phyloP scores from a whole-genome alignment of 2,329 filamentous ascomycete genomes.

The Emmonsia crescens region DNA sequence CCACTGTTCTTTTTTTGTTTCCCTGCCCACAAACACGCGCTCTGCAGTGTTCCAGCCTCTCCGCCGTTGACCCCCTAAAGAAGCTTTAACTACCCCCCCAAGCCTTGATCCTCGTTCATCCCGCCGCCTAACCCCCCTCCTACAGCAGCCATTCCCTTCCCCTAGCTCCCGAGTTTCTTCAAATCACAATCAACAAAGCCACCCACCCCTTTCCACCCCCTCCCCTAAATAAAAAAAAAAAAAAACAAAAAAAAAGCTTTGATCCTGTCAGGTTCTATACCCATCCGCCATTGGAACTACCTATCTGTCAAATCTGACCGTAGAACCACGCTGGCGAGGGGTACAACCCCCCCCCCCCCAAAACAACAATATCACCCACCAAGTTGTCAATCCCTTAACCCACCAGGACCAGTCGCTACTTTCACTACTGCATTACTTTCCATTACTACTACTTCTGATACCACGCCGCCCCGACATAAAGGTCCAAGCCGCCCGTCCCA shows the following conservation, averaged over 20 bases:
- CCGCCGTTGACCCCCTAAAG: neutral
- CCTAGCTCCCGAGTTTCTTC: neutral
- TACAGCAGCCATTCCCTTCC: neutral
- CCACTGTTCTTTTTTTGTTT: neutral
- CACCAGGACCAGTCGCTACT: neutral
- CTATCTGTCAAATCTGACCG: neutral
- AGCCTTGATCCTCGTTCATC: constrained; percentile 13
- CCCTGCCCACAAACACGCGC: neutral
- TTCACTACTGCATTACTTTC: neutral
- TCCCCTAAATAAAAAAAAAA: neutral
- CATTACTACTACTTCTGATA: neutral
- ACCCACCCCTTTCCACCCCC: neutral
- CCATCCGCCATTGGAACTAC: neutral
- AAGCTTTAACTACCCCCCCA: neutral
- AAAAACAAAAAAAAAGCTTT: neutral
- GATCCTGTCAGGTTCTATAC: neutral
- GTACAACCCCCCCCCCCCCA: neutral
- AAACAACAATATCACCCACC: neutral
- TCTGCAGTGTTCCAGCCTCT: neutral
- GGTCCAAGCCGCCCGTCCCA: constrained; percentile 16
- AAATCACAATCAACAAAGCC: neutral
- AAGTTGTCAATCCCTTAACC: neutral
- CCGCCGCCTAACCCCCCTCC: constrained; percentile 4
- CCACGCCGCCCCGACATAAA: constrained; percentile 1
- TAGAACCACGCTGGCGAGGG: neutral